Evolutionary conservation across 306 rosid species (phyloP).

Genomic region (Cicer pinnatifidum): DNA sequence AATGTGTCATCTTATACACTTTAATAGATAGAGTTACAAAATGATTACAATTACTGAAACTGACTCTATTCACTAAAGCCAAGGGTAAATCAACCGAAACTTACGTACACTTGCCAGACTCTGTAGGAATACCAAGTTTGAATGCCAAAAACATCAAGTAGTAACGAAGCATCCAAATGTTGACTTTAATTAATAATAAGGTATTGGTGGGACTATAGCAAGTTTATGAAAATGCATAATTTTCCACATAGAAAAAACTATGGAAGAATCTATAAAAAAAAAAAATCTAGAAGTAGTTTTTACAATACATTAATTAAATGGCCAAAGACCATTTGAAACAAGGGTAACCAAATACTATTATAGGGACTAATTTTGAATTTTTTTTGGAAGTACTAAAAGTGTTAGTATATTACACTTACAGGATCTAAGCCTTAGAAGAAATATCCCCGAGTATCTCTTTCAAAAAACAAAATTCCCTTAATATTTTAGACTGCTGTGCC

Average conservation of each 20-base stretch:
- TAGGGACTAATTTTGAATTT: neutral
- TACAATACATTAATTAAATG: neutral
- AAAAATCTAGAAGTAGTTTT: neutral
- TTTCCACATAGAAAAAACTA: neutral
- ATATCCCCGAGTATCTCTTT: neutral
- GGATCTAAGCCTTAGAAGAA: neutral
- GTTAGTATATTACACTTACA: no score
- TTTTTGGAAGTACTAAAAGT: no score
- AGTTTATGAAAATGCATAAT: neutral
- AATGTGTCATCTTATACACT: no score
- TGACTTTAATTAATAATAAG: neutral
- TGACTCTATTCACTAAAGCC: no score
- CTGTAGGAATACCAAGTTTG: neutral
- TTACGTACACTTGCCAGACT: no score
- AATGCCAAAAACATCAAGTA: neutral
- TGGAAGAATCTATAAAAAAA: neutral
- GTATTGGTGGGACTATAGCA: neutral
- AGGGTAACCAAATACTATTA: neutral
- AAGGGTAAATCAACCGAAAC: no score
- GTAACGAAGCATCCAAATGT: slow-evolving; percentile 15
- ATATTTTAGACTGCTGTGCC: no score
- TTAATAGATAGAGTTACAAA: no score
- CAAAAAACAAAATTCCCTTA: no score
- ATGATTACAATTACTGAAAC: no score
- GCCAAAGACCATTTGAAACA: neutral